phyloP scores from a whole-genome alignment of 805 yeast genomes.

The Teunomyces barrocoloradensis region DNA sequence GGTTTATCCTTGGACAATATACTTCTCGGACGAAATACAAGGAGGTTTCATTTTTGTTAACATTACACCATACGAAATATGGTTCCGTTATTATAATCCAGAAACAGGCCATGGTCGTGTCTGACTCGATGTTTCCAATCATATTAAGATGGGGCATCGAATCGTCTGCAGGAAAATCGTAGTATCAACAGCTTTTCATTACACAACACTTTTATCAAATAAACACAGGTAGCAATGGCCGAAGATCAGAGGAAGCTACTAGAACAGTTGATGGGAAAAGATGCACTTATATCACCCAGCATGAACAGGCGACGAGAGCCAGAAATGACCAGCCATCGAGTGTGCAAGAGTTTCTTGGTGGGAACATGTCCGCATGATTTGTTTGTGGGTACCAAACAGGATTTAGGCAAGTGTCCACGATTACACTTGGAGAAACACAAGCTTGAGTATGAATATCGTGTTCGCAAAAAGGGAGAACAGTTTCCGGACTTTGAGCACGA shows the following conservation, averaged over 20 bases:
- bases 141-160: not conserved
- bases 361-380: constrained; percentile 86
- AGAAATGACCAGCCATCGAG: constrained; percentile 44
- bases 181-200: not conserved
- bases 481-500: constrained; percentile 53
- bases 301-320: constrained; percentile 32
- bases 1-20: too few species aligned
- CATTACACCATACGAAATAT: too few species aligned
- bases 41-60: too few species aligned
- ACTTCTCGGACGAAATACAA: too few species aligned
- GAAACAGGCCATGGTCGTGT: too few species aligned
- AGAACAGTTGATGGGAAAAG: constrained; percentile 80
- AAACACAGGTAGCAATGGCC: constrained; percentile 35
- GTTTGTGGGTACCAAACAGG: constrained; percentile 78
- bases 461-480: constrained; percentile 37
- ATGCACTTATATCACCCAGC: constrained; percentile 37
- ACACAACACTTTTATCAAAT: not conserved
- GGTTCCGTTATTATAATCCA: too few species aligned
- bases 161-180: not conserved
- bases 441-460: constrained; percentile 59
- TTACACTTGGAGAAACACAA: constrained; percentile 73
- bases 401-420: constrained; percentile 75
- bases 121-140: too few species aligned
- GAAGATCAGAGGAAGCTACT: constrained; percentile 74
- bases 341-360: constrained; percentile 80